phyloP scores from a whole-genome alignment of 2,329 filamentous ascomycete genomes.

The Trichophyton mentagrophytes region DNA sequence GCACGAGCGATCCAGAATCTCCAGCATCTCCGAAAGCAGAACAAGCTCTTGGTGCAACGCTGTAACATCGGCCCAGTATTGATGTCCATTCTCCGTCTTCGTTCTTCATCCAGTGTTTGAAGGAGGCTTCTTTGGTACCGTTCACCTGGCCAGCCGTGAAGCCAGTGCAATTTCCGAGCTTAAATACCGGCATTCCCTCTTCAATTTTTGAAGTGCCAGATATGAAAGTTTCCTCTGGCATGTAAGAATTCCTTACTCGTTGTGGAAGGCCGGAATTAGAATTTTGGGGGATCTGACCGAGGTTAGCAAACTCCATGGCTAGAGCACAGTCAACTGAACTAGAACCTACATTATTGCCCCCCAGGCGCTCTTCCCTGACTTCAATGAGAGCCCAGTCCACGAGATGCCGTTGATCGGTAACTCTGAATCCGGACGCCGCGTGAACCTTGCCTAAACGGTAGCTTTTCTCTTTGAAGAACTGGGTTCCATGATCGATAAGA shows the following conservation, averaged over 20 bases:
- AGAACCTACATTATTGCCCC: not conserved
- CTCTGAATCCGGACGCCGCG: not conserved
- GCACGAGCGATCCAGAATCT: not conserved
- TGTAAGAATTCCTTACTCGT: not conserved
- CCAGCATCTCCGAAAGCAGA: not conserved
- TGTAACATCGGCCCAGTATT: not conserved
- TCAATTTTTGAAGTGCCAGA: not conserved
- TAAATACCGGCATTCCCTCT: not conserved
- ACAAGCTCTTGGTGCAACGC: not conserved
- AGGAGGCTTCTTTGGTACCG: not conserved
- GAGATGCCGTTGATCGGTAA: not conserved
- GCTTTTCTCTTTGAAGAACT: not conserved
- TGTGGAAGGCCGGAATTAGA: not conserved
- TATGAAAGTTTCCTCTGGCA: not conserved
- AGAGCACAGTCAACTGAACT: too few relatives aligned
- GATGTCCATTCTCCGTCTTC: conserved; percentile 2
- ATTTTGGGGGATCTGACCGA: not conserved
- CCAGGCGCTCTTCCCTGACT: not conserved
- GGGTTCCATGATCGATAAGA: not conserved
- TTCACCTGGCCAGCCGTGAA: not conserved
- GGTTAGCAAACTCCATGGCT: too few relatives aligned
- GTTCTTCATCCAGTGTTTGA: not conserved
- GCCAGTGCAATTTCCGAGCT: not conserved
- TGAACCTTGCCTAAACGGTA: not conserved
- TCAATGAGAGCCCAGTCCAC: not conserved